Evolutionary conservation across 2,329 filamentous ascomycete species (phyloP), one percentile per base, ranked within the genome.

Genomic region (Ophiosphaerella herpotricha): DNA sequence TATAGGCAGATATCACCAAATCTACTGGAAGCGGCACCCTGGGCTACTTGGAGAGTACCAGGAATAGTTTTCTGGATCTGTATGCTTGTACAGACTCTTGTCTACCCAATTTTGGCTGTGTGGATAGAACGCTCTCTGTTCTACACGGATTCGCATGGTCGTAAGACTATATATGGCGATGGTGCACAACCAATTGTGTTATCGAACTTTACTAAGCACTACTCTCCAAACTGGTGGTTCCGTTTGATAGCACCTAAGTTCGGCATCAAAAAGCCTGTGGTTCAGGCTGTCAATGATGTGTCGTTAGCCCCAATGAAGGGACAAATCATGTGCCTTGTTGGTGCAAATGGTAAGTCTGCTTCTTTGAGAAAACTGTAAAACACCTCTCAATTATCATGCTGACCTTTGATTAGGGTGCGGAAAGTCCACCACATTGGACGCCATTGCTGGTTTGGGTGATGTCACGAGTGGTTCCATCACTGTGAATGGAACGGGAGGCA

Each of bases 241-340:
- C 71, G 69, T 16, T 63, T 70, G 2, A 57, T 81, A 11, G 67
- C 68, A 16, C 70, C 16, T 54, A 72, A 4, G 74, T 81, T 52
- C 61, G 67, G 52, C 73, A 76, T 42, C 72, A 67, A 48, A 69
- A 53, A 47, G 46, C 79, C 84, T n/a, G 82, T 83, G 0, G 89
- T 96, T 0, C 71, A 86, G 11, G 91, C 91, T 3, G 90, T 96
- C 32, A 80, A 89, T 52, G 78, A 84, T 33, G 74, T 96, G 18
- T 86, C 80, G 31, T 75, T 96, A 26, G 79, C 81, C 7, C 88
- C 89, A 2, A 78, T 82, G 2, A 82, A 85, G 54, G 91, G 91
- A 0, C 86, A 95, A 62, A 94, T 96, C 39, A 81, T 93, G 61
- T 88, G 91, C 1, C 78, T 96, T 0, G 80, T 96, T 0, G 91